Conservation (phyloP, 495 filamentous ascomycete species). For the Terfezia boudieri region DNA sequence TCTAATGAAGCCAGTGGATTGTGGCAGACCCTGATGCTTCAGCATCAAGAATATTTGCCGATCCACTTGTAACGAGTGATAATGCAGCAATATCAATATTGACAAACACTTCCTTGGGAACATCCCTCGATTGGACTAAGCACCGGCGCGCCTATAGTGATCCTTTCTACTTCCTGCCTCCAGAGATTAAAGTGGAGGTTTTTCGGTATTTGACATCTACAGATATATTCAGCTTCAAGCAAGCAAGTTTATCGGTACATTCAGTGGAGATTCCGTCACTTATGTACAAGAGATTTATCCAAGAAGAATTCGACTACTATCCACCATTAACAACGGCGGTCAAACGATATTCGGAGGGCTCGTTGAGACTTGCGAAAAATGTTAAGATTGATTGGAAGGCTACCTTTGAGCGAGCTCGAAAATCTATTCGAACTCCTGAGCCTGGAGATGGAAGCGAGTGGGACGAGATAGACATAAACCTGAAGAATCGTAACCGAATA, state of each 20-base stretch:
- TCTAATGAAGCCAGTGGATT: constrained; percentile 9
- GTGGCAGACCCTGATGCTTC: constrained; percentile 9
- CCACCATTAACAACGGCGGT: constrained; percentile 8
- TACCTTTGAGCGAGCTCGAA: constrained; percentile 16
- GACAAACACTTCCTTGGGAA: not conserved
- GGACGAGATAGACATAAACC: constrained; percentile 14
- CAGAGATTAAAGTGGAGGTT: constrained; percentile 17
- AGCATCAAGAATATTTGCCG: not conserved
- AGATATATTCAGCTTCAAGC: constrained; percentile 16
- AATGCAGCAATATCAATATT: not conserved
- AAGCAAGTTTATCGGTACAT: constrained; percentile 13
- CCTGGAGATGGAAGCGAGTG: constrained; percentile 7
- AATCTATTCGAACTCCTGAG: constrained; percentile 12
- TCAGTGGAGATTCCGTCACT: constrained; percentile 11
- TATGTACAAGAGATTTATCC: constrained; percentile 17
- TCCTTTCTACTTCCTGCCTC: constrained; percentile 5
- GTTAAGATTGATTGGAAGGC: constrained; percentile 16
- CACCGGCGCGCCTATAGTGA: not conserved
- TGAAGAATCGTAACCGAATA: constrained; percentile 20
- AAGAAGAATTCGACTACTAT: constrained; percentile 19
- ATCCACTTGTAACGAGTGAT: not conserved
- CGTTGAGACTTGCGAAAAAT: constrained; percentile 3
- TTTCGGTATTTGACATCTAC: constrained; percentile 15
- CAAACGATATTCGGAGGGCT: not conserved
- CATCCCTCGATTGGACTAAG: too few relatives aligned